phyloP scores from a whole-genome alignment of 225 moss, liverwort and hornwort species.

The Pseudoscleropodium purum region DNA sequence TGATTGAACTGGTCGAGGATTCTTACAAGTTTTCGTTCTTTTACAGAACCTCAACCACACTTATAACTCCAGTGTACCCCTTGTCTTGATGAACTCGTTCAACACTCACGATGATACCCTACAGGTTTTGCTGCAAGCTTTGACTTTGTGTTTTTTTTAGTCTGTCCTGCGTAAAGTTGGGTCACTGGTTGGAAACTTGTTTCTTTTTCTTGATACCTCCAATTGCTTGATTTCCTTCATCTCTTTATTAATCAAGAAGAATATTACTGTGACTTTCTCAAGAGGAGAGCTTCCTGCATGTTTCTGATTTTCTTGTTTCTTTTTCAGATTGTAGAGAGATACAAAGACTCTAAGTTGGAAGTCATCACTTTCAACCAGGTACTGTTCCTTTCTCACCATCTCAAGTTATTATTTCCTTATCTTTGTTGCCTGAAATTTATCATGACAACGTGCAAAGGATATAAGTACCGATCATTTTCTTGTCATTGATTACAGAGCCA shows the following conservation, averaged over 20 bases:
- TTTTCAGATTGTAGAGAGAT: constrained; percentile 75
- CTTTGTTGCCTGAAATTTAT: background rate
- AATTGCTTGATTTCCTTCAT: background rate
- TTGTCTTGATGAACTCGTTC: constrained; percentile 99
- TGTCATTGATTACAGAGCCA: constrained; percentile 59
- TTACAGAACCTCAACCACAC: constrained; percentile 72
- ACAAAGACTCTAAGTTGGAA: constrained; percentile 68
- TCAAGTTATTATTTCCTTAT: no score
- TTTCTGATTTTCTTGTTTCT: background rate
- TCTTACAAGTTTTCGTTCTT: background rate
- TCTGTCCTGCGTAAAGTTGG: background rate
- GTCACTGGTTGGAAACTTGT: background rate
- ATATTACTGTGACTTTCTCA: background rate
- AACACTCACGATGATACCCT: constrained; percentile 93
- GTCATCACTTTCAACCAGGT: constrained; percentile 95
- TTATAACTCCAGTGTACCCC: constrained; percentile 64
- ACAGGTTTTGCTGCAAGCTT: constrained; percentile 29
- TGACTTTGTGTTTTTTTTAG: background rate
- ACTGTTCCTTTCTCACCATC: background rate
- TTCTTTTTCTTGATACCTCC: background rate
- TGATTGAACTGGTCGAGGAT: background rate
- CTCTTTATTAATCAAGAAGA: background rate
- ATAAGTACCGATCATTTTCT: background rate
- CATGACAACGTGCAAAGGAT: background rate
- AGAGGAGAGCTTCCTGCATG: background rate